phyloP scores from a whole-genome alignment of 1,139 yeast genomes.

The Pichia sp. region DNA sequence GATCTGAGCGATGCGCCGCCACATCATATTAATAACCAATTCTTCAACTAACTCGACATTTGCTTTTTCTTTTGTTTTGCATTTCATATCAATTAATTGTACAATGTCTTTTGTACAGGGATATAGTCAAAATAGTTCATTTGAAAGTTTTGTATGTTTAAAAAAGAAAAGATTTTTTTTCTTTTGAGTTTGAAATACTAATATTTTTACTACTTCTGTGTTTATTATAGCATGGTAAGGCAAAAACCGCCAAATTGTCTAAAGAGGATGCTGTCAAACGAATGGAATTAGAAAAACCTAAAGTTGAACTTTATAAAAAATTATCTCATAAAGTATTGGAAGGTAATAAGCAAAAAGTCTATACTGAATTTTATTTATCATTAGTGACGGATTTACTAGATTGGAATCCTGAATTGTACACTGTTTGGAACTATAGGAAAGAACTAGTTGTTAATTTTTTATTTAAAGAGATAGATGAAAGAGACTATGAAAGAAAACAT shows the following conservation, averaged over 20 bases:
- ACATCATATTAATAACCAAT: background rate
- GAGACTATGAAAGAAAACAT: slow-evolving; percentile 23
- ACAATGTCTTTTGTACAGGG: slow-evolving; percentile 17
- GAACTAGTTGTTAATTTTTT: slow-evolving; percentile 47
- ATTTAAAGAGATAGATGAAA: slow-evolving; percentile 19
- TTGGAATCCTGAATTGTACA: slow-evolving; percentile 79
- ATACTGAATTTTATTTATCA: slow-evolving; percentile 40
- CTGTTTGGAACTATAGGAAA: slow-evolving; percentile 86
- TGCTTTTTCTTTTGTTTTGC: background rate
- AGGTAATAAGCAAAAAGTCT: slow-evolving; percentile 31
- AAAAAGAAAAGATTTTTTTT: background rate
- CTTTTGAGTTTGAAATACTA: background rate
- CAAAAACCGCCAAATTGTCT: slow-evolving; percentile 45
- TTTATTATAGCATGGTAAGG: slow-evolving; percentile 54
- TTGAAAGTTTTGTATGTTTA: slow-evolving; percentile 13
- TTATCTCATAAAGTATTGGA: slow-evolving; percentile 41
- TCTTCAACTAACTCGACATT: background rate
- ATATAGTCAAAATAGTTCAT: slow-evolving; percentile 11
- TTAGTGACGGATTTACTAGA: slow-evolving; percentile 52
- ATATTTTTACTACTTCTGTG: background rate
- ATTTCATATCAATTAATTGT: no score
- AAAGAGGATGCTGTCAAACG: slow-evolving; percentile 51
- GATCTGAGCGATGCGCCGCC: background rate
- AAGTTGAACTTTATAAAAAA: slow-evolving; percentile 49
- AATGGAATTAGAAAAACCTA: slow-evolving; percentile 43